phyloP scores from a whole-genome alignment of 495 filamentous ascomycete genomes.

The Talaromyces proteolyticus region DNA sequence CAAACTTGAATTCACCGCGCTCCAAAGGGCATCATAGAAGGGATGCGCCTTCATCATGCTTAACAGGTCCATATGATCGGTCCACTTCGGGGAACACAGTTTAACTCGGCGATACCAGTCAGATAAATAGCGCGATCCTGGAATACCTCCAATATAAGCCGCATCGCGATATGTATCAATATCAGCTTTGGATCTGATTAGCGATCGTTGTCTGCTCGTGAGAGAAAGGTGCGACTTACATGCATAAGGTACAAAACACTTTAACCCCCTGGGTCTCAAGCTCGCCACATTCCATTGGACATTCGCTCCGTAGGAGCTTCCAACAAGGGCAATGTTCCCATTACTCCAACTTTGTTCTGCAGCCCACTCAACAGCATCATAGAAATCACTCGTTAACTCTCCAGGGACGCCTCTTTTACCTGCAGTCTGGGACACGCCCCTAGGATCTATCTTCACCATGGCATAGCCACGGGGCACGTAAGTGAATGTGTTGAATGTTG shows the following conservation, averaged over 20 bases:
- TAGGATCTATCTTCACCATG: not conserved
- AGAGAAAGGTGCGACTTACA: not conserved
- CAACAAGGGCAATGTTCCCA: not conserved
- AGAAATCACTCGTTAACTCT: not conserved
- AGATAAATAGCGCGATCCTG: not conserved
- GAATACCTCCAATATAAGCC: not conserved
- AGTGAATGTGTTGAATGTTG: conserved; percentile 1
- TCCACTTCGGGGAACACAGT: not conserved
- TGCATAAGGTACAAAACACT: conserved; percentile 1
- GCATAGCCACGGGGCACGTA: not conserved
- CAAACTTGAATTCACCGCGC: not conserved
- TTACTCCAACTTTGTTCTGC: not conserved
- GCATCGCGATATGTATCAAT: conserved; percentile 1
- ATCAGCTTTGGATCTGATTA: not conserved
- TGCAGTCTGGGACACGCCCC: not conserved
- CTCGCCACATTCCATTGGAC: not conserved
- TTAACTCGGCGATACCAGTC: not conserved
- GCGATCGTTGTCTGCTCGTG: not conserved
- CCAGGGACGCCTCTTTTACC: not conserved
- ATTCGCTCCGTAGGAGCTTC: not conserved
- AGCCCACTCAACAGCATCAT: not conserved
- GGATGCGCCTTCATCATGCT: not conserved
- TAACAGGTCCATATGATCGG: not conserved
- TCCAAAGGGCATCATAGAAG: not conserved
- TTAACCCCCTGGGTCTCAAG: not conserved